Evolutionary conservation across 2,329 filamentous ascomycete species (phyloP).

Genomic region (Akanthomyces dipterigenus): DNA sequence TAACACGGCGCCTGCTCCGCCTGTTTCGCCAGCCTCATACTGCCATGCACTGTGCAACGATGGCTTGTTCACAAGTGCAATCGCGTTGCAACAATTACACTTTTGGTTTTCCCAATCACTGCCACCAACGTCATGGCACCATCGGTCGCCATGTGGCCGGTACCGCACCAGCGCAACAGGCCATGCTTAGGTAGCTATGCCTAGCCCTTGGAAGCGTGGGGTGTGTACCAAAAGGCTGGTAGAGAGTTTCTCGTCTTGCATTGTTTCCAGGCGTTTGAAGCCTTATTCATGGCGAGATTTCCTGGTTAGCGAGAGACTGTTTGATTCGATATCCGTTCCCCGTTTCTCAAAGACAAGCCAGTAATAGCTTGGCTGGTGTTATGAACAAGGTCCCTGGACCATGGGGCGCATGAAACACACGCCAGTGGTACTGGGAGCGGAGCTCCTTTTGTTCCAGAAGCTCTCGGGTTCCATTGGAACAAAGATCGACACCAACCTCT

Average conservation of each 20-base stretch:
- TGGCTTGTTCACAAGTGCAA: neutral
- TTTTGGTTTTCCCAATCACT: neutral
- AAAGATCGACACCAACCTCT: neutral
- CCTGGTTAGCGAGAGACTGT: neutral
- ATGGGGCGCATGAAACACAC: neutral
- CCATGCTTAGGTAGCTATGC: neutral
- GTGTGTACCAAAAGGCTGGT: neutral
- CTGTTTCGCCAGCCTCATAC: neutral
- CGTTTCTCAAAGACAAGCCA: neutral
- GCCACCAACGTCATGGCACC: neutral
- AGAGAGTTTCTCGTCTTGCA: neutral
- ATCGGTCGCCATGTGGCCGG: neutral
- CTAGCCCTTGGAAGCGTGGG: neutral
- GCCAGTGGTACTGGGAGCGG: neutral
- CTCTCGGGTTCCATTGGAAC: neutral
- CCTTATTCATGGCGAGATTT: too few species aligned
- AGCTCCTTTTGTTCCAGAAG: constrained; percentile 4
- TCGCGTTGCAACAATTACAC: neutral
- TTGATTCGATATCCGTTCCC: neutral
- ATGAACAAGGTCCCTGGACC: neutral
- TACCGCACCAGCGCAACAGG: neutral
- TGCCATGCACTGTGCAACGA: neutral
- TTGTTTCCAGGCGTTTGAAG: neutral
- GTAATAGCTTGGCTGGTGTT: neutral
- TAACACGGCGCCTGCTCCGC: constrained; percentile 2